Evolutionary conservation across 2,329 filamentous ascomycete species (phyloP).

Genomic region (Penicillium sp.): DNA sequence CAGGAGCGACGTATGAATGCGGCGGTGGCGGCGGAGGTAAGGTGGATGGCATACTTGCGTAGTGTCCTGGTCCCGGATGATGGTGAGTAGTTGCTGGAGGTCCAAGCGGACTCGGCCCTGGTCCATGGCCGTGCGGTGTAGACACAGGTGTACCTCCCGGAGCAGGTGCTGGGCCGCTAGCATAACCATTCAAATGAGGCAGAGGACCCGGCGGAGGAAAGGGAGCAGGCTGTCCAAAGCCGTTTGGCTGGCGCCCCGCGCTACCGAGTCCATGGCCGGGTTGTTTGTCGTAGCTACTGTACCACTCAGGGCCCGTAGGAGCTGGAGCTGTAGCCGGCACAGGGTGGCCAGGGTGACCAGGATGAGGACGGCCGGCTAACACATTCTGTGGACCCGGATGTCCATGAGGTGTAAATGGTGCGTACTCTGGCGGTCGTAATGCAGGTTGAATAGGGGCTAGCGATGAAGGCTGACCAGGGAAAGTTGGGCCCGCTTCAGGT

Average conservation of each 20-base stretch:
- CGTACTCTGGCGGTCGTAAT: conserved; percentile 29
- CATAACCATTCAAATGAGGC: conserved; percentile 13
- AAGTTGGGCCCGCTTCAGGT: conserved; percentile 21
- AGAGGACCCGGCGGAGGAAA: conserved; percentile 17
- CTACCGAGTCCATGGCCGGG: neutral
- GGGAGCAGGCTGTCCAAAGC: conserved; percentile 15
- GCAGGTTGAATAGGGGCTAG: conserved; percentile 29
- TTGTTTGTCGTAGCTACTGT: conserved; percentile 13
- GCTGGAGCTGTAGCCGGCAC: conserved; percentile 20
- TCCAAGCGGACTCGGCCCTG: conserved; percentile 35
- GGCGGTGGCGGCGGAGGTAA: conserved; percentile 20
- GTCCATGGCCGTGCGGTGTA: conserved; percentile 27
- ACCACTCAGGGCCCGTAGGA: conserved; percentile 20
- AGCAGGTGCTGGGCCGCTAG: conserved; percentile 1
- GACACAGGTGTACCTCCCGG: conserved; percentile 23
- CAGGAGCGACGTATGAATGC: conserved; percentile 34
- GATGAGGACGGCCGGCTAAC: conserved; percentile 23
- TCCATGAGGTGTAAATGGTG: conserved; percentile 27
- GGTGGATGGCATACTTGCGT: neutral
- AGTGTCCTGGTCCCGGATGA: conserved; percentile 21
- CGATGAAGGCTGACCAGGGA: neutral
- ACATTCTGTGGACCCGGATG: conserved; percentile 30
- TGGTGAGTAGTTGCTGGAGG: conserved; percentile 45
- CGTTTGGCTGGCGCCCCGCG: conserved; percentile 13
- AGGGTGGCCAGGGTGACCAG: conserved; percentile 13